Base-by-base conservation (phyloP, 805 yeast species). In the Wickerhamiella lipophila region DNA sequence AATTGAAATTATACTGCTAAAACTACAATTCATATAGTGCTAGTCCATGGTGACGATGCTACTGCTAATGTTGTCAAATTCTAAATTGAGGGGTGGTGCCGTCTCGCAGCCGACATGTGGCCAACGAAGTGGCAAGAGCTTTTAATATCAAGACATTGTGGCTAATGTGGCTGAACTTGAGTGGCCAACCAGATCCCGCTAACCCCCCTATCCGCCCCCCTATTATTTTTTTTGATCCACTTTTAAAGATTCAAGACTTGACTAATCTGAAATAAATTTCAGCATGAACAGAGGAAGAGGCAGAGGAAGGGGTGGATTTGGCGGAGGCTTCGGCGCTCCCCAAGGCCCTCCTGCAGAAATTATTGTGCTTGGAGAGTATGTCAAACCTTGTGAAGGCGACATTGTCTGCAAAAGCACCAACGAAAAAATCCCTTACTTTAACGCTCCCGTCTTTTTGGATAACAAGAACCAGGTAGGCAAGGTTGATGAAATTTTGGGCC, bases 281-380 rank as follows among this genome's bases (percentile, higher is more conserved):
- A 53, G 45, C 49, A 80, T 79, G 85, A 77, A 76, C 64, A 77
- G 85, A 74, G 67, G 70, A 53, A 67, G 80, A 68, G 81, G 82
- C 50, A 79, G 80, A 49, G 68, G 71, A 54, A 67, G 80, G 67
- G 81, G 82, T 49, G 84, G 86, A 56, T 77, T 82, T 58, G 79
- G 81, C 54, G 73, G 76, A 56, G 71, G 78, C 60, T 75, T 83
- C 57, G 81, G 88, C 56, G 78, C 82, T 52, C 88, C 81, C 60
- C 86, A 80, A 69, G 98, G 98, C 47, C 98, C 98, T 38, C 98
- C 98, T 62, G 98, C 89, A 57, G 71, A 78, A 50, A 96, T 92
- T n/a, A 58, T 83, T 59, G 97, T 88, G 69, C 83, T 92, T 94
- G 99, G 99, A 53, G 66, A 84, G 21, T 92, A 87, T 64, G 58